Evolutionary conservation across 768 basidiomycete genomes (phyloP), one percentile per base, ranked within the genome.

Genomic region (Brasilioporus rufonigricans): DNA sequence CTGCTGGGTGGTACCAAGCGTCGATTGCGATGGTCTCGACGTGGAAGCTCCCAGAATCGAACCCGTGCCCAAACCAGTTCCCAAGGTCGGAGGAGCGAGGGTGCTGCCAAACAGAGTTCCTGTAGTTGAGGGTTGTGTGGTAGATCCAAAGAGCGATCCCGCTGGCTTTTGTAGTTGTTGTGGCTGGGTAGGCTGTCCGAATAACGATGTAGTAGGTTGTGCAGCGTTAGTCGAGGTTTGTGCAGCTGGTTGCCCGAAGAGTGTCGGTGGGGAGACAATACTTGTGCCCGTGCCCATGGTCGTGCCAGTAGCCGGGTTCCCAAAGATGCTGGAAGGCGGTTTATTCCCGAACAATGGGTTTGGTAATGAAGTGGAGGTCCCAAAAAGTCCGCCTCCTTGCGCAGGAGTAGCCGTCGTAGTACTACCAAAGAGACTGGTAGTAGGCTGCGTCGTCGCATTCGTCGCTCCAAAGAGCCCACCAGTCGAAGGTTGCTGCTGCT

Each of bases 1-100:
- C 55, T 83, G 80, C 47, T 78, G 76, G 60, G 77, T 76, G 4
- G 74, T 56, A 6, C 62, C 60, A 51, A 72, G 66, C 16, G 69
- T 64, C 5, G 74, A 69, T 46, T 74, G 71, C 8, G 81, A 76
- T 26, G 59, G 4, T 47, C 62, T 64, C 43, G 59, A 53, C 3
- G 55, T 45, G 74, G 61, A 58, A 76, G 60, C 35, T 77, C 64
- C 61, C 9, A 66, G 43, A 36, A 62, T 56, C 7, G 65, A 66
- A 13, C 65, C 65, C n/a, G 54, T 27, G 29, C 65, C 59, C 13
- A 58, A 5, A 7, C 64, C 55, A 12, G 66, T 62, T 53, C 65
- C 72, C 33, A 78, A 64, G 21, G 65, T 61, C 13, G 77, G 74
- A 41, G 65, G 56, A 31, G 60, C 52, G 11, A 73, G 62, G 50